Base-by-base conservation (phyloP, 2,329 filamentous ascomycete species). In the Penicillium sp. region DNA sequence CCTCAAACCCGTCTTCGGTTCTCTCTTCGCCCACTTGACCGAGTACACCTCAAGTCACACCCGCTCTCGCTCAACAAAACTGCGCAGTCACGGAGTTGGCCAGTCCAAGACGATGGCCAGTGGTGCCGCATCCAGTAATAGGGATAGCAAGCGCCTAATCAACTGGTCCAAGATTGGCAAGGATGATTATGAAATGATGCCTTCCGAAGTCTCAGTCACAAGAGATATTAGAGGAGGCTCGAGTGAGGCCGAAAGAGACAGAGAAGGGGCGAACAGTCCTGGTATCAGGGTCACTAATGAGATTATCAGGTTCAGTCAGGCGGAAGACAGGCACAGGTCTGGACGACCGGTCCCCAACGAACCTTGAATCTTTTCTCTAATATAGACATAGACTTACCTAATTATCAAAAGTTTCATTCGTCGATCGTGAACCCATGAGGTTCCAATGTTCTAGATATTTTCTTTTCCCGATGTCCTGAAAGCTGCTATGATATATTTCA, bases 1-100 rank as follows among this genome's bases (percentile, higher is more conserved):
- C 3, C 65, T 80, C 44, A 81, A 82, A 50, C 79, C 79, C 0
- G 61, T 81, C 3, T 74, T 77, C 40, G 76, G 65, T 14, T 63
- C 58, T 42, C 34, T 65, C 8, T 67, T 65, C 45, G 40, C 48
- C 32, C 62, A 59, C 31, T 10, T 66, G 21, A 60, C 59, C 1
- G 63, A 65, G 48, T 63, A 66, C 38, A 60, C 61, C 1, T 58
- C 60, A 9, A 65, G 61, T 16, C 57, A 59, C 34, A 62, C 59
- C 8, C 64, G 54, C 34, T 58, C 64, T 5, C 57, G 46, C 4
- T 54, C 53, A 1, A 50, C 55, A 1, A 56, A 50, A 14, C 27
- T 66, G 14, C 39, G 43, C n/a, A 57, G 50, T 14, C 61, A 40
- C 21, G 38, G 38, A 9, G 5, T 31, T 1, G 44, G 50, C 0